phyloP scores from a whole-genome alignment of 768 basidiomycete genomes.

The Mycena floridula region DNA sequence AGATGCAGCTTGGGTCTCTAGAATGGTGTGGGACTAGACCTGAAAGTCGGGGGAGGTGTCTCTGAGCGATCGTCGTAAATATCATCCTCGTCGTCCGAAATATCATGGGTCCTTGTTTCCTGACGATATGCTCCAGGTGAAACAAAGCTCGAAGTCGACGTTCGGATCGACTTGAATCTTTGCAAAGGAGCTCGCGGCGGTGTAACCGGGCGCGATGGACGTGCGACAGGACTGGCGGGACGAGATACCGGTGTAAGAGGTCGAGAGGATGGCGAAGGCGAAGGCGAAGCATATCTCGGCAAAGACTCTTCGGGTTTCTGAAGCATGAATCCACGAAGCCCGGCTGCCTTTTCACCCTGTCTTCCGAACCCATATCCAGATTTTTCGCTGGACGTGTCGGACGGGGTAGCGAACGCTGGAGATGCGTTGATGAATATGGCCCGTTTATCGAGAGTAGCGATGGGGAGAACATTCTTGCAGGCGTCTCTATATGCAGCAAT shows the following conservation, averaged over 20 bases:
- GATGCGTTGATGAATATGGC: constrained; percentile 27
- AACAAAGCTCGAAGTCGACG: constrained; percentile 12
- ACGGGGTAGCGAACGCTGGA: constrained; percentile 1
- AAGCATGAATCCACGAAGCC: constrained; percentile 39
- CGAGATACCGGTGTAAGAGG: neutral
- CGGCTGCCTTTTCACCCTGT: constrained; percentile 71
- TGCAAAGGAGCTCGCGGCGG: neutral
- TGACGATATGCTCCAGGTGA: constrained; percentile 6
- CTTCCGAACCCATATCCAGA: constrained; percentile 73
- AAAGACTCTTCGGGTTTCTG: constrained; percentile 52
- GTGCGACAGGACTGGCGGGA: neutral
- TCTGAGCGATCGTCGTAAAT: neutral
- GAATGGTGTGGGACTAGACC: constrained; percentile 7
- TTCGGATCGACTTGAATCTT: constrained; percentile 2
- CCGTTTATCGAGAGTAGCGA: constrained; percentile 29
- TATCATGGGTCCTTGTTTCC: neutral
- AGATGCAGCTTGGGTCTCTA: no score
- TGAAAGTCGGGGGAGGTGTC: constrained; percentile 2
- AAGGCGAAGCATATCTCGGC: constrained; percentile 46
- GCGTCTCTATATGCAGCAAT: constrained; percentile 59
- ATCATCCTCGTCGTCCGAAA: constrained; percentile 3
- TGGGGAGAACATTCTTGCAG: constrained; percentile 46
- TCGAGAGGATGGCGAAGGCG: constrained; percentile 15
- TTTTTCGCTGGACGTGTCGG: constrained; percentile 19
- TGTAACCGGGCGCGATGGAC: neutral